Evolutionary conservation across 2,329 filamentous ascomycete genomes (phyloP), one percentile per base, ranked within the genome.

Genomic region (Colletotrichum sidae): DNA sequence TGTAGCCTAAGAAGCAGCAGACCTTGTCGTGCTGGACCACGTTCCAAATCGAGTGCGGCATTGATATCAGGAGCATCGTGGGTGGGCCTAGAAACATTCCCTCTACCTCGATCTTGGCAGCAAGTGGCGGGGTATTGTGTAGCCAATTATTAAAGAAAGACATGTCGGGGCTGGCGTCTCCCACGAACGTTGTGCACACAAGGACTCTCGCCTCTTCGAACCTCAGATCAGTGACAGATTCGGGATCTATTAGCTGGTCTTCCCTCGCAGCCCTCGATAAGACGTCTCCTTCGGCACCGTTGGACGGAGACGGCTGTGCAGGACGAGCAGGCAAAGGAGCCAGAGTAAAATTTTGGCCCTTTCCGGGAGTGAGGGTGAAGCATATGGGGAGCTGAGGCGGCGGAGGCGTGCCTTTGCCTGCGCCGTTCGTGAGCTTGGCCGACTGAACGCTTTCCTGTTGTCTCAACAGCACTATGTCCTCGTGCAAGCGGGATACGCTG

Each of bases 71-170:
- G 8, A 90, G 77, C 79, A 90, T 89, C 0, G 88, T 90, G 1
- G 88, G 88, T 0, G 88, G 88, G 0, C 88, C 88, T 15, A 90
- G 78, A 68, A 90, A 90, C 86, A 90, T 90, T 69, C 87, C 88
- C 72, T 90, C 88, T 5, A 90, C 87, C 7, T 84, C 81, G 61
- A 90, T 86, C 69, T 86, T 87, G 13, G 84, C 81, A 1, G 85
- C 84, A 3, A 86, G 80, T 0, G 83, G 76, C 1, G 88, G 86
- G 1, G 83, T 83, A 68, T 86, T 85, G 50, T 87, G 84, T n/a
- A 90, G 79, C 88, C 88, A 90, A 68, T 88, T 84, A 63, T 88
- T 85, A 72, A 90, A 90, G 62, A 83, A 89, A 3, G 86, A 84
- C 87, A 90, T 90, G 67, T 90, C 87, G 11, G 86, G 82, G 69